Conservation (phyloP, 352 stramenopile genomes). For the Phytophthora cajani region DNA sequence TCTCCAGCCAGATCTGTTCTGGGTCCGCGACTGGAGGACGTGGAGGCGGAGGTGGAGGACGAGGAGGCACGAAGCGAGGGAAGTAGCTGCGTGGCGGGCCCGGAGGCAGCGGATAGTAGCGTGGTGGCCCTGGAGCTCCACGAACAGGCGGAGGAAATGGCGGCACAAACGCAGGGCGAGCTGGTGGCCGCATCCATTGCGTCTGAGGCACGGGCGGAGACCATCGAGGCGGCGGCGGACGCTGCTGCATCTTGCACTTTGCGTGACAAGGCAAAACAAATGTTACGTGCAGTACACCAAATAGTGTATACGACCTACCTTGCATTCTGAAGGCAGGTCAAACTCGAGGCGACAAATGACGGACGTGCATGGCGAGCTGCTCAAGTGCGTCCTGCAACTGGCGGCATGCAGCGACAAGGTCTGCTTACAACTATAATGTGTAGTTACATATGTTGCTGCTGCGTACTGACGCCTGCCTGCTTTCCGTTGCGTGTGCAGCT, state of each 20-base stretch:
- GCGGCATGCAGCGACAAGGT: constrained; percentile 81
- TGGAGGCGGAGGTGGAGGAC: constrained; percentile 1
- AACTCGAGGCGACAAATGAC: constrained; percentile 32
- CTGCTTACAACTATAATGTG: background rate
- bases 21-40: constrained; percentile 21
- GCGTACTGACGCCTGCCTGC: background rate
- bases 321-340: background rate
- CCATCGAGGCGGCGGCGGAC: constrained; percentile 21
- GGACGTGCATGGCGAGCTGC: constrained; percentile 62
- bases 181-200: constrained; percentile 17
- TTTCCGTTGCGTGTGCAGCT: constrained; percentile 37
- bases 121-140: constrained; percentile 6
- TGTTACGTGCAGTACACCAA: background rate
- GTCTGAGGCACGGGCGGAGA: background rate
- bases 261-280: background rate
- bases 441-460: background rate
- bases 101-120: constrained; percentile 13
- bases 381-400: constrained; percentile 82
- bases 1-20: constrained; percentile 40
- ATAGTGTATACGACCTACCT: background rate
- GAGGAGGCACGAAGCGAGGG: constrained; percentile 18
- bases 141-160: constrained; percentile 8
- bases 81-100: constrained; percentile 13
- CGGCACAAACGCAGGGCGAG: constrained; percentile 15
- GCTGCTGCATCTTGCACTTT: constrained; percentile 7